phyloP scores from a whole-genome alignment of 1,284 basidiomycete genomes.

The Thecaphora thlaspeos region DNA sequence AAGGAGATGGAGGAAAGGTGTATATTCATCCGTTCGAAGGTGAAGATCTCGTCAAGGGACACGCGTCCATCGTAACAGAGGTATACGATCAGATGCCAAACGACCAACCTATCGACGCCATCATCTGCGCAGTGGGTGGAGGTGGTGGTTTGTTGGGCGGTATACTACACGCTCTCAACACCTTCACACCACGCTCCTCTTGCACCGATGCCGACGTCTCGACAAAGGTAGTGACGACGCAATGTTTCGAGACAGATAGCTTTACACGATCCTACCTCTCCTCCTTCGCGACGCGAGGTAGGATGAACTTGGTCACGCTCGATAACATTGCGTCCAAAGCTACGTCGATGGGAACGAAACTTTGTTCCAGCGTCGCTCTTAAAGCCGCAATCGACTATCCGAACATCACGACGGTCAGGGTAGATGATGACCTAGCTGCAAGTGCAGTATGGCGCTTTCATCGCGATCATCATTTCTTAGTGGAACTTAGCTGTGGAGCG shows the following conservation, averaged over 20 bases:
- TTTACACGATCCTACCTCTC: slow-evolving; percentile 9
- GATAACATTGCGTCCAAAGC: slow-evolving; percentile 42
- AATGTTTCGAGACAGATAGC: slow-evolving; percentile 40
- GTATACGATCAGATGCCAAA: slow-evolving; percentile 7
- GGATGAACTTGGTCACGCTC: slow-evolving; percentile 15
- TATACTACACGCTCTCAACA: slow-evolving; percentile 9
- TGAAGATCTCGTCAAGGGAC: slow-evolving; percentile 40
- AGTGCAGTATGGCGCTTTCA: slow-evolving; percentile 31
- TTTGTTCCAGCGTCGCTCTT: slow-evolving; percentile 25
- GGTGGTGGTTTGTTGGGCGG: slow-evolving; percentile 18
- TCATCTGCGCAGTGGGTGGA: slow-evolving; percentile 22
- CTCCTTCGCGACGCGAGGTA: too few species aligned
- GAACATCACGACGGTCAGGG: slow-evolving; percentile 18
- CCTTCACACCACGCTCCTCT: too few species aligned
- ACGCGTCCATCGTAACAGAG: slow-evolving; percentile 38
- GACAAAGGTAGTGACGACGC: slow-evolving; percentile 30
- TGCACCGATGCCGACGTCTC: too few species aligned
- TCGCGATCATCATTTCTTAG: background rate
- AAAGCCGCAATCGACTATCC: background rate
- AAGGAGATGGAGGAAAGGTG: slow-evolving; percentile 27
- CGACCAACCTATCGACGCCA: slow-evolving; percentile 4
- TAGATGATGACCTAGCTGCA: slow-evolving; percentile 38
- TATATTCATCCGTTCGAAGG: slow-evolving; percentile 55
- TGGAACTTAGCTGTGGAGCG: slow-evolving; percentile 48
- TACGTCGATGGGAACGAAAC: slow-evolving; percentile 46